Base-by-base conservation (phyloP, 2,329 filamentous ascomycete genomes). In the Dothistroma septosporum region DNA sequence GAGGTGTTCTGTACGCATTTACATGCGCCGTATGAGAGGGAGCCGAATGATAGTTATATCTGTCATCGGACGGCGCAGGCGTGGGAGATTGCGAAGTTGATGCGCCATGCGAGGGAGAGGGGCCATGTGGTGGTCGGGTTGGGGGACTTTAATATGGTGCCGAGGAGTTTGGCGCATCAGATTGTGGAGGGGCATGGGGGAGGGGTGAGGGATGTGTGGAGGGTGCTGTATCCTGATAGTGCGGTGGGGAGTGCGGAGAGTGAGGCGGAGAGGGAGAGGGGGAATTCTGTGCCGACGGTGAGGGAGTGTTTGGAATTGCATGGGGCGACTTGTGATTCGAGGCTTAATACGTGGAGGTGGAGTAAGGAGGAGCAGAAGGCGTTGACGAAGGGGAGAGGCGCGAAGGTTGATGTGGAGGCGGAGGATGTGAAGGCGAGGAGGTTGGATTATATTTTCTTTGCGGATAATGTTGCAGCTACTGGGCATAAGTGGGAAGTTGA, bases 121-220 rank as follows among this genome's bases (percentile, higher is more conserved):
- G 91, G 92, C 7, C 90, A 93, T 73, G 81, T 97, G 32, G 92
- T 92, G 55, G 79, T 97, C 48, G 92, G 87, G 6, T 79, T 96
- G 57, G 94, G 94, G 28, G 94, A 97, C 78, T 97, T 97, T 79
- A 97, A 97, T 77, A 96, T 96, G 89, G 80, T 91, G n/a, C 94
- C 94, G 0, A 77, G 88, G 46, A 95, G 91, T 28, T 85, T 96
- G 63, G 88, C 90, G 33, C 91, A 97, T 77, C 85, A 87, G 57
- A 82, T 97, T 65, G 87, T 99, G 67, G 90, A 88, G 60, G 85
- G 87, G 3, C 87, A 92, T 71, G 86, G 88, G 10, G 87, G 88
- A 14, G 24, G 24, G 2, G 87, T 96, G 31, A 83, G 83, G 49
- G 94, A 99, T 73, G 86, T 87, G 22, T 99, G 94, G 94, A 85